Evolutionary conservation across 2,329 filamentous ascomycete species (phyloP).

Genomic region (Fusarium dimerum): DNA sequence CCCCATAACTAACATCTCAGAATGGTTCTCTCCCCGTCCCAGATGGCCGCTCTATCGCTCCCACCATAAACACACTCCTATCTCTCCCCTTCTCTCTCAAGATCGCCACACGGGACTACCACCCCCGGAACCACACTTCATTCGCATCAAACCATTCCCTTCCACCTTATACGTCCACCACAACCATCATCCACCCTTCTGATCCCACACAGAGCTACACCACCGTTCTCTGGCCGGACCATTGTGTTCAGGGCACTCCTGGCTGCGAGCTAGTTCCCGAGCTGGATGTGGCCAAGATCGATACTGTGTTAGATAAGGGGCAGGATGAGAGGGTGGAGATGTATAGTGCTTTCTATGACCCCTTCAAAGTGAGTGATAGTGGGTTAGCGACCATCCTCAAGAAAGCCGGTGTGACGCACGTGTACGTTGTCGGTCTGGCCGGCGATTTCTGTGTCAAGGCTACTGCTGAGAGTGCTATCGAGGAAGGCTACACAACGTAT

Average conservation of each 20-base stretch:
- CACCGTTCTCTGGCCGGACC: slow-evolving; percentile 81
- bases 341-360: slow-evolving; percentile 89
- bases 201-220: slow-evolving; percentile 64
- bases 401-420: slow-evolving; percentile 65
- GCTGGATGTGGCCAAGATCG: slow-evolving; percentile 60
- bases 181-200: slow-evolving; percentile 66
- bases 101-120: slow-evolving; percentile 90
- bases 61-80: slow-evolving; percentile 74
- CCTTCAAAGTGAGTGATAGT: slow-evolving; percentile 67
- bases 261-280: slow-evolving; percentile 76
- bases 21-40: slow-evolving; percentile 83
- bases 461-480: slow-evolving; percentile 76
- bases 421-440: slow-evolving; percentile 84
- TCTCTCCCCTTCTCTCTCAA: slow-evolving; percentile 69
- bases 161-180: slow-evolving; percentile 65
- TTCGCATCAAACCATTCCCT: slow-evolving; percentile 83
- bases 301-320: slow-evolving; percentile 77
- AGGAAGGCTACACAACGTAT: slow-evolving; percentile 74
- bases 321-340: slow-evolving; percentile 76
- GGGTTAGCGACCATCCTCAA: slow-evolving; percentile 62
- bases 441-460: slow-evolving; percentile 85
- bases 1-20: slow-evolving; percentile 46
- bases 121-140: slow-evolving; percentile 80
- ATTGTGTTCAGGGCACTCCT: slow-evolving; percentile 76
- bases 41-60: slow-evolving; percentile 68